Conservation (phyloP, 2,329 filamentous ascomycete genomes). For the Hirsutella minnesotensis region DNA sequence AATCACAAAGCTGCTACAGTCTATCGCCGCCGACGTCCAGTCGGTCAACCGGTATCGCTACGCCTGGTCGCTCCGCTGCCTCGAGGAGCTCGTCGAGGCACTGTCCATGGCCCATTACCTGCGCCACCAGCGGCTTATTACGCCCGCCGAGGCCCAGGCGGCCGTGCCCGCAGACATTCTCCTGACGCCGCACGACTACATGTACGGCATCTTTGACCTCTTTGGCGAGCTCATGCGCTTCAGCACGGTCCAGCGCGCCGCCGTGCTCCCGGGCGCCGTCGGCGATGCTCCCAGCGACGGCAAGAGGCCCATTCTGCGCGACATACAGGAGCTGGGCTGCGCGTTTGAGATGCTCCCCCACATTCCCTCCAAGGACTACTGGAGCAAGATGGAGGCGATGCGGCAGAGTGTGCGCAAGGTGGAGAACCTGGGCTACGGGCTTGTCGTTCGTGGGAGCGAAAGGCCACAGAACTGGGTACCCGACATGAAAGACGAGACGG, state of each 20-base stretch:
- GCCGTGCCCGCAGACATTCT: slow-evolving; percentile 41
- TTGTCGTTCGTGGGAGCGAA: slow-evolving; percentile 79
- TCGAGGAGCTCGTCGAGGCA: slow-evolving; percentile 93
- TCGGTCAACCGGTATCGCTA: slow-evolving; percentile 78
- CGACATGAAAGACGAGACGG: slow-evolving; percentile 42
- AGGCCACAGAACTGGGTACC: slow-evolving; percentile 86
- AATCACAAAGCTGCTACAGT: slow-evolving; percentile 57
- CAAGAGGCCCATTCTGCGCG: slow-evolving; percentile 55
- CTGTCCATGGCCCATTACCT: slow-evolving; percentile 84
- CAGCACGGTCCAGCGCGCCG: slow-evolving; percentile 69
- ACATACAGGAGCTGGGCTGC: slow-evolving; percentile 68
- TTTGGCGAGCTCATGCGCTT: slow-evolving; percentile 97
- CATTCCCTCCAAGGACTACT: slow-evolving; percentile 43
- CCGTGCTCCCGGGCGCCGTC: slow-evolving; percentile 13
- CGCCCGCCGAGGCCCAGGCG: slow-evolving; percentile 45
- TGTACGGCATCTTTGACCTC: slow-evolving; percentile 85
- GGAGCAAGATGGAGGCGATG: slow-evolving; percentile 80
- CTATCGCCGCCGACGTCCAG: slow-evolving; percentile 61
- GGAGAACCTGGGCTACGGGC: slow-evolving; percentile 77
- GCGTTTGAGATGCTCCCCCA: slow-evolving; percentile 64
- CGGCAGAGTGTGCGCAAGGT: slow-evolving; percentile 85
- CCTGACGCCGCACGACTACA: slow-evolving; percentile 72
- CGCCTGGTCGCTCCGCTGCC: slow-evolving; percentile 63
- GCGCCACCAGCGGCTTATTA: slow-evolving; percentile 61
- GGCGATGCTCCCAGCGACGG: slow-evolving; percentile 4